Conservation (phyloP, 75 land plant species). For the Ceratopteris richardii region DNA sequence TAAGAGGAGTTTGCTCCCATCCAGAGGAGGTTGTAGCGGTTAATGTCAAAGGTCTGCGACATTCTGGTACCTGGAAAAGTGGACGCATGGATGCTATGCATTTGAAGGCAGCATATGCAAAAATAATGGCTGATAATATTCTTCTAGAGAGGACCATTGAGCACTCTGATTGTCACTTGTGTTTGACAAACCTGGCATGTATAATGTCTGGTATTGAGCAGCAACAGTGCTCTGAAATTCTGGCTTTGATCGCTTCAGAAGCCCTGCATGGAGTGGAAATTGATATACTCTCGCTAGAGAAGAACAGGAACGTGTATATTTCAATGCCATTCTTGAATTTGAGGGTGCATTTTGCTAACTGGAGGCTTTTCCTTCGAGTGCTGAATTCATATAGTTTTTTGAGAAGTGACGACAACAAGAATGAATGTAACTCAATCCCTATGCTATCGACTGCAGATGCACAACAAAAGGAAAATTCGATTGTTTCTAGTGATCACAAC, state of each 20-base stretch:
- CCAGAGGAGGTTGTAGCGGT: not conserved
- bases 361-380: constrained; percentile 8
- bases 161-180: no score
- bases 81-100: constrained; percentile 11
- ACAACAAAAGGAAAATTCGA: no score
- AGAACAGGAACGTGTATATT: constrained; percentile 12
- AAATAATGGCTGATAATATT: not conserved
- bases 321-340: constrained; percentile 16
- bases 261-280: not conserved
- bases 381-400: not conserved
- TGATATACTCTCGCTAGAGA: not conserved
- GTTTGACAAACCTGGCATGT: no score
- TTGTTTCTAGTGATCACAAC: no score
- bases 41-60: not conserved
- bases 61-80: constrained; percentile 8
- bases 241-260: not conserved
- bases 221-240: not conserved
- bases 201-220: not conserved
- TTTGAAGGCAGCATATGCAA: not conserved
- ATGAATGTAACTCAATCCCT: no score
- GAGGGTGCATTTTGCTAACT: constrained; percentile 19
- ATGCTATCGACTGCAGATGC: no score
- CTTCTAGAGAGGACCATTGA: no score
- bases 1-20: not conserved
- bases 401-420: no score